Evolutionary conservation across 1,284 basidiomycete genomes (phyloP), one percentile per base, ranked within the genome.

Genomic region (Fomes fomentarius): DNA sequence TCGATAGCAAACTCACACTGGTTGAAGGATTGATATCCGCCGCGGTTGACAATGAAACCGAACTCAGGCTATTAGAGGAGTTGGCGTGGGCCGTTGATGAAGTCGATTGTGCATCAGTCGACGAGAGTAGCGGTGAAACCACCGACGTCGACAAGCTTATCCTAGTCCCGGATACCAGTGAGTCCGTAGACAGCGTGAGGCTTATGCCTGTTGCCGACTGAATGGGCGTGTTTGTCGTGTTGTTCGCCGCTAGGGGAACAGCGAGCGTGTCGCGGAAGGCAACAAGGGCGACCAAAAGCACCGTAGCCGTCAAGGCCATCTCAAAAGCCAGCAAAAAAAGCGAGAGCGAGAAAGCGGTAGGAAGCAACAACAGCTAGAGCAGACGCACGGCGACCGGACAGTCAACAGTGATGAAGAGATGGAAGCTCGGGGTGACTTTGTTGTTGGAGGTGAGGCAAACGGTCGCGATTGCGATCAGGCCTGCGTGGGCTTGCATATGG

Each of bases 281-380:
- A 47, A 52, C 57, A 39, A 62, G 55, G 10, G 56, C 34, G 22
- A 40, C 58, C 41, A 60, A 56, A 14, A 64, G 28, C 22, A 62
- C 45, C 25, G 52, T 40, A 52, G 60, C 62, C 62, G 30, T 64
- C 60, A 62, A 64, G 61, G 65, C 65, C 65, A 67, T 67, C 25
- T 51, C 52, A 48, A 57, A 51, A 50, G 46, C 34, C 33, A 47
- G 25, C 19, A 45, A 43, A 30, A 33, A 45, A 21, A 40, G 10
- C 28, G 38, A 54, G 42, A 31, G 14, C 43, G 38, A 54, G 42
- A 35, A 31, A 54, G 46, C 46, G 24, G 22, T 21, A 31, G 41
- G 28, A 26, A 52, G 22, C 37, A 24, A 39, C 19, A 21, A 35
- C 14, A 4, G 21, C 17, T 7, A 26, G 24, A 10, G 30, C 25